A percentile compares a stretch with the other conserved stretches of the same genome.
phyloP scores from a whole-genome alignment of 2,329 filamentous ascomycete genomes.

The Incumbomyces delicatus region DNA sequence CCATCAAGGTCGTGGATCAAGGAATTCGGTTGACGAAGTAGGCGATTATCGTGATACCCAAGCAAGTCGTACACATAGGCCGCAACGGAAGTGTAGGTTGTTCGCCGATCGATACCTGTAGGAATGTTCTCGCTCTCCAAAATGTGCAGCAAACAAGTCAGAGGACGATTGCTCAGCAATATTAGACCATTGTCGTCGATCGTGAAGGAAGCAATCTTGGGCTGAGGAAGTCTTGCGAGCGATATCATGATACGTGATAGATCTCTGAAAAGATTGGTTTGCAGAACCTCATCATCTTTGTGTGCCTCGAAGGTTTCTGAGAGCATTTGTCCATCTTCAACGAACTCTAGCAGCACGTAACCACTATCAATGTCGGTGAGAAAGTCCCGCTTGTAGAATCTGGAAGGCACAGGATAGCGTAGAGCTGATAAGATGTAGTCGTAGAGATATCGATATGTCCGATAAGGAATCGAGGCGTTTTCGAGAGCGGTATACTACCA shows the following conservation, averaged over 20 bases:
- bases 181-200: slow-evolving; percentile 20
- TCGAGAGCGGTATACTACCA: slow-evolving; percentile 23
- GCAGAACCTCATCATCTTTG: slow-evolving; percentile 1
- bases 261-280: slow-evolving; percentile 17
- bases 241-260: slow-evolving; percentile 21
- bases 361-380: slow-evolving; percentile 4
- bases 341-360: slow-evolving; percentile 15
- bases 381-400: slow-evolving; percentile 4
- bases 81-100: slow-evolving; percentile 21
- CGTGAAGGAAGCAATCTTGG: slow-evolving; percentile 19
- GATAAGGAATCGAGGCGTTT: neutral
- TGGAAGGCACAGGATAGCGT: slow-evolving; percentile 1
- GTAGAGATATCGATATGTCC: neutral
- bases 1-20: slow-evolving; percentile 9
- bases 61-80: slow-evolving; percentile 23
- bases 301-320: slow-evolving; percentile 3
- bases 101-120: slow-evolving; percentile 16
- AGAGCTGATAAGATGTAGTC: neutral
- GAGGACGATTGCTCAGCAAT: slow-evolving; percentile 20
- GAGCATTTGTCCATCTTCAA: slow-evolving; percentile 17
- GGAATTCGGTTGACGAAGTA: slow-evolving; percentile 22
- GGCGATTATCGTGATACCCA: slow-evolving; percentile 20
- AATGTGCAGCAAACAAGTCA: slow-evolving; percentile 18
- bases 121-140: slow-evolving; percentile 23
- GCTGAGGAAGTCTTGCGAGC: slow-evolving; percentile 12